Conservation (phyloP, 1,139 yeast species). For the Taiozyma sp. region DNA sequence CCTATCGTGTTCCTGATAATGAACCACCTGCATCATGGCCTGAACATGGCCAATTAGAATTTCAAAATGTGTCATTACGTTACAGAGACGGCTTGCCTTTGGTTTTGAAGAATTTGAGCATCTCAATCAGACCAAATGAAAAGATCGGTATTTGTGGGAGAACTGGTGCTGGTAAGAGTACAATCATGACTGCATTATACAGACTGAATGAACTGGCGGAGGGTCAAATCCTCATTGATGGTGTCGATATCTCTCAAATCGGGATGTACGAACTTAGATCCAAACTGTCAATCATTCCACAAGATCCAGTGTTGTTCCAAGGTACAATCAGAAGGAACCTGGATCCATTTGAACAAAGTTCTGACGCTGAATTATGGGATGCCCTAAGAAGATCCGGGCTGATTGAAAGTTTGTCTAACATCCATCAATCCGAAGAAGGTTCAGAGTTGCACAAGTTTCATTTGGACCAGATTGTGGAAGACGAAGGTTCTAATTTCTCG, state of each 20-base stretch:
- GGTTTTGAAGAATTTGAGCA: slow-evolving; percentile 52
- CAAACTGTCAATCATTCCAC: slow-evolving; percentile 54
- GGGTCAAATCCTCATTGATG: slow-evolving; percentile 46
- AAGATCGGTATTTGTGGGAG: slow-evolving; percentile 60
- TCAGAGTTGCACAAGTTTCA: slow-evolving; percentile 51
- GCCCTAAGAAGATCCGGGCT: slow-evolving; percentile 55
- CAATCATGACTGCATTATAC: slow-evolving; percentile 52
- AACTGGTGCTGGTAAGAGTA: slow-evolving; percentile 62
- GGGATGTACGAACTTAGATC: slow-evolving; percentile 44
- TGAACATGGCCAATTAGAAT: slow-evolving; percentile 45
- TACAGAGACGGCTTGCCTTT: slow-evolving; percentile 75
- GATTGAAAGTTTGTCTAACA: slow-evolving; percentile 11
- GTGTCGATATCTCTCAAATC: slow-evolving; percentile 38
- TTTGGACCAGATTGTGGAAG: slow-evolving; percentile 60
- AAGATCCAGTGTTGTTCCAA: slow-evolving; percentile 54
- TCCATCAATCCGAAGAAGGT: slow-evolving; percentile 23
- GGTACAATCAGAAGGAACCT: slow-evolving; percentile 49
- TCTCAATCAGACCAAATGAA: slow-evolving; percentile 29
- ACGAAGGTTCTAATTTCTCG: slow-evolving; percentile 70
- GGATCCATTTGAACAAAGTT: slow-evolving; percentile 47
- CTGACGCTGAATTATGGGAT: slow-evolving; percentile 42
- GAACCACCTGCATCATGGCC: slow-evolving; percentile 64
- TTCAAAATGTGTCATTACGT: slow-evolving; percentile 53
- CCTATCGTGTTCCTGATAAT: slow-evolving; percentile 44
- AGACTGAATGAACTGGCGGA: slow-evolving; percentile 41